A percentile compares a stretch with the other conserved stretches of the same genome.
Evolutionary conservation across 495 filamentous ascomycete genomes (phyloP).

Genomic region (Trichoderma gamsii): DNA sequence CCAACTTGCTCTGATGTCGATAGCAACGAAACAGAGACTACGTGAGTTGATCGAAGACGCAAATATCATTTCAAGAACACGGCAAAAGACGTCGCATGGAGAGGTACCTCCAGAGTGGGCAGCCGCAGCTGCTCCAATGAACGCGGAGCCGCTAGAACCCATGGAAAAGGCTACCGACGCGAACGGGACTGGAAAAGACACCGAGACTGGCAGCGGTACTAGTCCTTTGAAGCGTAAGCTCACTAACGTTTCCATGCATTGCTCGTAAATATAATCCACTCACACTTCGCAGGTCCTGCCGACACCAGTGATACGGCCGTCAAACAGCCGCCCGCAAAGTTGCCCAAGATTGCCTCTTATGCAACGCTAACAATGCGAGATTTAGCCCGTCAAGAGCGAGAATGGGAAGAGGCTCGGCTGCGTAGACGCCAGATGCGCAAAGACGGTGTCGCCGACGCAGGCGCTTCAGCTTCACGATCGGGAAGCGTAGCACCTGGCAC

Average conservation of each 20-base stretch:
- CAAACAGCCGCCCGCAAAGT: constrained; percentile 17
- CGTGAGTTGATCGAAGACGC: constrained; percentile 66
- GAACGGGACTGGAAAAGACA: constrained; percentile 31
- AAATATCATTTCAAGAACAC: constrained; percentile 53
- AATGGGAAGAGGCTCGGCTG: constrained; percentile 43
- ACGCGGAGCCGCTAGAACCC: constrained; percentile 22
- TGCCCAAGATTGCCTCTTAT: constrained; percentile 19
- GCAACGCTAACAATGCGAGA: constrained; percentile 34
- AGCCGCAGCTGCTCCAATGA: constrained; percentile 51
- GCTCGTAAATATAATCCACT: not conserved
- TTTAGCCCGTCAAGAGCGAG: constrained; percentile 35
- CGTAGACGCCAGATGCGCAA: constrained; percentile 42
- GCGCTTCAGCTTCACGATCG: constrained; percentile 32
- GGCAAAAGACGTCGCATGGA: constrained; percentile 67
- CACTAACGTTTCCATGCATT: not conserved
- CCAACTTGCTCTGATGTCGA: constrained; percentile 66
- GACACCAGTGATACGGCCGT: constrained; percentile 21
- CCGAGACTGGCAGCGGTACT: constrained; percentile 39
- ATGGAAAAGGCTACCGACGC: constrained; percentile 26
- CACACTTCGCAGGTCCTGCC: constrained; percentile 19
- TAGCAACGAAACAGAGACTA: constrained; percentile 67
- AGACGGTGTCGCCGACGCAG: constrained; percentile 35
- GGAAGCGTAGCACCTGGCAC: constrained; percentile 33
- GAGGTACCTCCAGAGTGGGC: constrained; percentile 62
- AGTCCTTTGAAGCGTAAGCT: constrained; percentile 57